These are phyloP conservation scores for Alternaria consortialis DNA, from an alignment of 2,329 filamentous ascomycete species.

Conservation along the genomic window DNA sequence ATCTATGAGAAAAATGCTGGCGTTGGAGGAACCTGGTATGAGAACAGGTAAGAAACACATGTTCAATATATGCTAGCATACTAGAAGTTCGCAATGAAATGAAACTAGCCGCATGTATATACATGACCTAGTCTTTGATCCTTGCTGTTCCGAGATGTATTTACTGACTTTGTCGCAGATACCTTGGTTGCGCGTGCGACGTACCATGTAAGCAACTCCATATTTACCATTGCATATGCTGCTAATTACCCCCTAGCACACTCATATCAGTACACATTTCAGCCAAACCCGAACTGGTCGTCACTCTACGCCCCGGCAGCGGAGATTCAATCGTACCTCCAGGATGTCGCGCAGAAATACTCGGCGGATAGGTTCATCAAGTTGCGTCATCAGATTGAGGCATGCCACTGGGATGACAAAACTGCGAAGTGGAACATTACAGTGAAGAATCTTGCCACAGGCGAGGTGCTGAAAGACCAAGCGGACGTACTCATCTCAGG, in stretches of 20 bases:
- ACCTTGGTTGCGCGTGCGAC: constrained; percentile 56
- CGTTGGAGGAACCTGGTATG: constrained; percentile 53
- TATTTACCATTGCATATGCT: background rate
- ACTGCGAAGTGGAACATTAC: constrained; percentile 50
- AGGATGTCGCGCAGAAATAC: constrained; percentile 46
- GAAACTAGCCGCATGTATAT: too few species aligned
- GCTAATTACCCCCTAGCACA: constrained; percentile 39
- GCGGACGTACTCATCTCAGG: constrained; percentile 45
- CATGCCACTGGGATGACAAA: constrained; percentile 46
- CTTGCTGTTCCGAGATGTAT: background rate
- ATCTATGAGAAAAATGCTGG: constrained; percentile 57
- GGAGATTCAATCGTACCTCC: constrained; percentile 53
- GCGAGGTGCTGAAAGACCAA: constrained; percentile 35
- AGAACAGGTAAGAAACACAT: constrained; percentile 40
- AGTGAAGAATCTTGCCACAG: constrained; percentile 45
- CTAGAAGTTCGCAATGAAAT: background rate
- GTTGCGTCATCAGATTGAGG: constrained; percentile 46
- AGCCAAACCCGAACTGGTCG: constrained; percentile 54
- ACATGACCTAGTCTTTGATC: background rate
- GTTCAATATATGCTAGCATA: too few species aligned
- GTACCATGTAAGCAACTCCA: constrained; percentile 38
- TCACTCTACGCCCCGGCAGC: constrained; percentile 51
- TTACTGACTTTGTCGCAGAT: constrained; percentile 33
- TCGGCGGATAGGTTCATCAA: constrained; percentile 51
- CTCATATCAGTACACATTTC: constrained; percentile 56